Evolutionary conservation across 192 early-diverging fungal genomes (phyloP).

Genomic region (Umbelopsis vinacea): DNA sequence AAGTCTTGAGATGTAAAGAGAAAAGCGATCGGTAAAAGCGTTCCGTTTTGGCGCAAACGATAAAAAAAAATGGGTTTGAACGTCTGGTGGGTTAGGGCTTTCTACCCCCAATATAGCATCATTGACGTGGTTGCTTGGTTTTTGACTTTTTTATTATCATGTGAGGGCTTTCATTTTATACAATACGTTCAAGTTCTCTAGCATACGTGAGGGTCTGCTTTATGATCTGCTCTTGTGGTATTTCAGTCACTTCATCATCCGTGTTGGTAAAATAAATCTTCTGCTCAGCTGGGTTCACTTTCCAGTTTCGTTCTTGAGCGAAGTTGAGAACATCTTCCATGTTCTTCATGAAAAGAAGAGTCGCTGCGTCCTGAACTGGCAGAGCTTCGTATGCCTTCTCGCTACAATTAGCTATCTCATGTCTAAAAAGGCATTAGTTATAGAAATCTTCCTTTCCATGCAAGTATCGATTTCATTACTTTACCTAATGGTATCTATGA

Average conservation of each 20-base stretch:
- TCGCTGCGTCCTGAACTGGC: slow-evolving; percentile 87
- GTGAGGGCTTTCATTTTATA: slow-evolving; percentile 51
- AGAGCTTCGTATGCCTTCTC: slow-evolving; percentile 92
- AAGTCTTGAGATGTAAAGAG: not conserved
- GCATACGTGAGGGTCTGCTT: slow-evolving; percentile 88
- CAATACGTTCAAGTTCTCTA: slow-evolving; percentile 95
- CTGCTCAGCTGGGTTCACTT: slow-evolving; percentile 75
- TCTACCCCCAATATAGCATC: not conserved
- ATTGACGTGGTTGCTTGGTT: not conserved
- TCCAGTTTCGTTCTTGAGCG: slow-evolving; percentile 87
- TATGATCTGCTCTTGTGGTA: slow-evolving; percentile 86
- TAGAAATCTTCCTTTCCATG: not conserved
- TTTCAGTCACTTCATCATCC: slow-evolving; percentile 65
- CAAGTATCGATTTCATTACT: not conserved
- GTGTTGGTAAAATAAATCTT: slow-evolving; percentile 80
- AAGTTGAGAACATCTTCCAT: slow-evolving; percentile 84
- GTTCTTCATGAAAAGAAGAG: slow-evolving; percentile 83
- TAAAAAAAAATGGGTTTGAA: slow-evolving; percentile 11
- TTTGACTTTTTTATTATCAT: slow-evolving; percentile 17
- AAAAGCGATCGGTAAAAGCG: slow-evolving; percentile 1
- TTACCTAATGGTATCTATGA: slow-evolving; percentile 91
- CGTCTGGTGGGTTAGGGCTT: slow-evolving; percentile 5
- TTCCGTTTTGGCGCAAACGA: not conserved
- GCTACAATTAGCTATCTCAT: slow-evolving; percentile 94
- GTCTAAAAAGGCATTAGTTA: slow-evolving; percentile 51